These are phyloP conservation scores for Tulasnella sp. DNA, from an alignment of 768 basidiomycete species.

Conservation along the genomic window DNA sequence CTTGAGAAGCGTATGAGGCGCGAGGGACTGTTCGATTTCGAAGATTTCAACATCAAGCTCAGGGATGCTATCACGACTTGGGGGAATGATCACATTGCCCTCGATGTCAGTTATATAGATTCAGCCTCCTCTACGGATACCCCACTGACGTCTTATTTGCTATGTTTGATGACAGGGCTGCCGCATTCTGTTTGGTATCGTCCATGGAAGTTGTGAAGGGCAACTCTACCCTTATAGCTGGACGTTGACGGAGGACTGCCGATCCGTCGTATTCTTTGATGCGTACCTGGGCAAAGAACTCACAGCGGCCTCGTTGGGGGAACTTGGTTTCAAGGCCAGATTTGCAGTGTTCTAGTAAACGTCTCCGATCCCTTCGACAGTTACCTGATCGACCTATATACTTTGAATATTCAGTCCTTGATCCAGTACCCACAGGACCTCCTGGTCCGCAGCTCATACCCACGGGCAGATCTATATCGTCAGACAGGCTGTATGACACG, in stretches of 20 bases:
- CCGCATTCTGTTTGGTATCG: background rate
- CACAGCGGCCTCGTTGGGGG: background rate
- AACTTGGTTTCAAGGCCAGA: background rate
- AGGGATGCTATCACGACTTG: background rate
- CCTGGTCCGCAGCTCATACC: too few species aligned
- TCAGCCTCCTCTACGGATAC: background rate
- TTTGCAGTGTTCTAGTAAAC: background rate
- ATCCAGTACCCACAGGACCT: too few species aligned
- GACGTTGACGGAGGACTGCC: background rate
- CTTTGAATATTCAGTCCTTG: too few species aligned
- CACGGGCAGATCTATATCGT: too few species aligned
- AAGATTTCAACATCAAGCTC: background rate
- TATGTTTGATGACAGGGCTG: too few species aligned
- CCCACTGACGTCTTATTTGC: background rate
- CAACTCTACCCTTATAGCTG: background rate
- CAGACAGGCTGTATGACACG: too few species aligned
- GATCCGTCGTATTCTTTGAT: background rate
- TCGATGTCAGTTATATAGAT: background rate
- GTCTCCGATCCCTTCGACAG: too few species aligned
- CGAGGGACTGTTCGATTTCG: background rate
- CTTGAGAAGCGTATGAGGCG: background rate
- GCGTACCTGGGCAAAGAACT: background rate
- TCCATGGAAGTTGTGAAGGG: background rate
- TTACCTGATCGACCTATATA: too few species aligned
- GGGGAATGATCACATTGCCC: background rate